Evolutionary conservation across 208 protist genomes (phyloP), one percentile per base, ranked within the genome.

Genomic region (Acanthamoeba royreba): DNA sequence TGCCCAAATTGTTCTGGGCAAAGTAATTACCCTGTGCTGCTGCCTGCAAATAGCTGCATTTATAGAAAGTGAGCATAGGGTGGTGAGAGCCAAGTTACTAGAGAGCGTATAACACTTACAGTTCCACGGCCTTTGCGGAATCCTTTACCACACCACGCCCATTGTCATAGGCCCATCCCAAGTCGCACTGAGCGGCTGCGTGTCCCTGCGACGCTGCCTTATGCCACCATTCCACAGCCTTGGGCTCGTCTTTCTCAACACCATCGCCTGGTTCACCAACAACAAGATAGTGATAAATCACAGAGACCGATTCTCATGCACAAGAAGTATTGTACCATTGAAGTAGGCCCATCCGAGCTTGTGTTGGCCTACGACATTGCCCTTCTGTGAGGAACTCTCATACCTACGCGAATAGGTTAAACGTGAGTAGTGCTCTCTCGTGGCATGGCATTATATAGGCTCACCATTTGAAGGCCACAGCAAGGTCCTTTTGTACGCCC

Each of bases 91-190:
- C 53, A 25, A 25, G 22, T 22, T 25, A 22, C 25, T 63, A 25
- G 22, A 25, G 22, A 22, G 53, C 53, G 53, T 22, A 22, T 25
- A 63, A 17, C n/a, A 88, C 55, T 25, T 91, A 91, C 85, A 63
- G 42, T 47, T 91, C 55, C n/a, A 72, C 85, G 38, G 85, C 85
- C 35, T 91, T 63, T 19, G 45, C 52, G 8, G 52, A 91, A 52
- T 91, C 85, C 43, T 93, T 77, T 19, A 31, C 17, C 22, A 93
- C 88, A 43, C 88, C 88, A 28, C 61, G 53, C 15, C 88, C 88
- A 25, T 72, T 93, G 45, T 93, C 88, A 61, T 81, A 93, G 53
- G 46, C 42, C 88, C 58, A 85, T 31, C 88, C 88, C n/a, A 93
- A 42, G 25, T 79, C 43, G 61, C 53, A 93, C 61, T 81, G 88